phyloP scores from a whole-genome alignment of 2,329 filamentous ascomycete genomes.

The Epicoccum nigrum region DNA sequence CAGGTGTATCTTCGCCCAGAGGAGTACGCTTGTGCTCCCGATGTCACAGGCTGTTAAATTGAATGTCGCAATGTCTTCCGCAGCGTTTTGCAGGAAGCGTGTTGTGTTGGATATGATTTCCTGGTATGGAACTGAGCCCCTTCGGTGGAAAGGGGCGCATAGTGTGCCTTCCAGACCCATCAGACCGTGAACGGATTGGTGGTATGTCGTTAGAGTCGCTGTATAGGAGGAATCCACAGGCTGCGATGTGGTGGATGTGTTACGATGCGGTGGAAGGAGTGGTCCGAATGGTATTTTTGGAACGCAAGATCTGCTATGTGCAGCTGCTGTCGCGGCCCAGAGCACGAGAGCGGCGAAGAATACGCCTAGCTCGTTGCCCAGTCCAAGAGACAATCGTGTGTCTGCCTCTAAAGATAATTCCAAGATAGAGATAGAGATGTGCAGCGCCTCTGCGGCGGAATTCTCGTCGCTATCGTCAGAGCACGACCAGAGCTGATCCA shows the following conservation, averaged over 20 bases:
- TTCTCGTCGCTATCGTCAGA: constrained; percentile 10
- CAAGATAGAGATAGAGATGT: background rate
- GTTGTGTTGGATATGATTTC: constrained; percentile 31
- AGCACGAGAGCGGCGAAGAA: constrained; percentile 45
- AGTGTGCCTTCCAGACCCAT: background rate
- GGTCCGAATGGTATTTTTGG: background rate
- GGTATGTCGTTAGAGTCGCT: background rate
- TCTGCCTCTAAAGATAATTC: constrained; percentile 32
- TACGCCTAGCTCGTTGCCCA: constrained; percentile 44
- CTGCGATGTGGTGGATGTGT: background rate
- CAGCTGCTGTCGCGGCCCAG: constrained; percentile 43
- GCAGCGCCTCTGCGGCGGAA: constrained; percentile 33
- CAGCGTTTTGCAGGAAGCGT: constrained; percentile 33
- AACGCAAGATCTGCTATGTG: constrained; percentile 22
- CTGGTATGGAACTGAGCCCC: constrained; percentile 17
- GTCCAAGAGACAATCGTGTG: constrained; percentile 24
- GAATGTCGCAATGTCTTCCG: constrained; percentile 24
- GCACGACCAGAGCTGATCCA: constrained; percentile 36
- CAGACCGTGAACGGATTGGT: background rate
- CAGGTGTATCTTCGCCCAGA: constrained; percentile 42
- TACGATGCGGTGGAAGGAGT: background rate
- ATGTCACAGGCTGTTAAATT: constrained; percentile 34
- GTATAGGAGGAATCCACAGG: background rate
- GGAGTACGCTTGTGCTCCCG: constrained; percentile 38
- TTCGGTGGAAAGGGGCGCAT: constrained; percentile 2